phyloP scores from a whole-genome alignment of 2,329 filamentous ascomycete species.

The Trichoderma afroharzianum region DNA sequence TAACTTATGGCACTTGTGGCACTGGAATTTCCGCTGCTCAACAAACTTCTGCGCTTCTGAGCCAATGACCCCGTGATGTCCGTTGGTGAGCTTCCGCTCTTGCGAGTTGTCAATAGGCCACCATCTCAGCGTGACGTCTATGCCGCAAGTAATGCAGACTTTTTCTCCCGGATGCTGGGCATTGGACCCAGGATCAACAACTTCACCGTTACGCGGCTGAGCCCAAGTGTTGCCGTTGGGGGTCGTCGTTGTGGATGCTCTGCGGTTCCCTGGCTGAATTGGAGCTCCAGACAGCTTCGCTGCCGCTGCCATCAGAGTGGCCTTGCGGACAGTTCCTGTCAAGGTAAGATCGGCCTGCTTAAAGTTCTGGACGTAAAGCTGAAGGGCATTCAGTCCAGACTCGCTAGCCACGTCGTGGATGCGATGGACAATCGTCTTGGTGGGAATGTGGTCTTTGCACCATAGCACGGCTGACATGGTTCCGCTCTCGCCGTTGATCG shows the following conservation, averaged over 20 bases:
- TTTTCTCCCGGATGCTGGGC: conserved; percentile 44
- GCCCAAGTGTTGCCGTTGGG: conserved; percentile 19
- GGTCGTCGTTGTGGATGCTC: conserved; percentile 52
- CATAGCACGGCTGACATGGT: conserved; percentile 82
- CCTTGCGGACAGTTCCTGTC: conserved; percentile 90
- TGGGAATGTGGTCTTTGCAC: conserved; percentile 82
- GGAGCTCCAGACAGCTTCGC: conserved; percentile 49
- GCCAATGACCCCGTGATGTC: conserved; percentile 47
- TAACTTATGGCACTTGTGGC: conserved; percentile 67
- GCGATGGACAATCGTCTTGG: conserved; percentile 69
- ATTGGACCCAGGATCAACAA: conserved; percentile 26
- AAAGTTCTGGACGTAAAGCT: conserved; percentile 82
- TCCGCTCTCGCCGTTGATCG: conserved; percentile 75
- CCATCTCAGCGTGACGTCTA: conserved; percentile 73
- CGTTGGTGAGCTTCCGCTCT: conserved; percentile 51
- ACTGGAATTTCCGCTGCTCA: conserved; percentile 62
- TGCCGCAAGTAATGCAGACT: conserved; percentile 60
- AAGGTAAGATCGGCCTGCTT: conserved; percentile 91
- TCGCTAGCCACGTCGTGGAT: conserved; percentile 74
- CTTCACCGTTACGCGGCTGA: conserved; percentile 27
- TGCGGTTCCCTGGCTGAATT: conserved; percentile 41
- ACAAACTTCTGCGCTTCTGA: conserved; percentile 58
- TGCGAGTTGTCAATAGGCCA: conserved; percentile 56
- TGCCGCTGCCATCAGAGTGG: conserved; percentile 68
- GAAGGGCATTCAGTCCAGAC: conserved; percentile 72